Evolutionary conservation across 2,329 filamentous ascomycete species (phyloP), one percentile per base, ranked within the genome.

Genomic region (Claviceps maximensis): DNA sequence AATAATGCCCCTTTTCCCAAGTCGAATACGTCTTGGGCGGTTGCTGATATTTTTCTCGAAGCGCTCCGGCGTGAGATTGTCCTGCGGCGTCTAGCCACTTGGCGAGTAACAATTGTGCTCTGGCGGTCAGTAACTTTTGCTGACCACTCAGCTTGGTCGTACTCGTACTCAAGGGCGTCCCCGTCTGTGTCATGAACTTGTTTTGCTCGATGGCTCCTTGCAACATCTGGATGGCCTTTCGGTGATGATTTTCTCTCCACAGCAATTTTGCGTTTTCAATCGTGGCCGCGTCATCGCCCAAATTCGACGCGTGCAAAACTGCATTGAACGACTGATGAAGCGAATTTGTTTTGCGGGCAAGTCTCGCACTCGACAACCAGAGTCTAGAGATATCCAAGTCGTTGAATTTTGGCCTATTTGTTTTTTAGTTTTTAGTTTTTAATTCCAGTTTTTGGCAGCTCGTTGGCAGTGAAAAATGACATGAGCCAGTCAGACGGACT

Each of bases 1-100:
- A 95, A 66, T 97, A 98, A 65, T 97, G 91, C 0, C 89, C 90
- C 68, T 96, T 97, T 65, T 98, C 93, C 90, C 91, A 98, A 50
- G 81, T 81, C 5, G 74, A 71, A 60, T 75, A 73, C 1, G 80
- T 82, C 63, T 79, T 83, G n/a, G 86, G 80, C 1, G 90, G 90
- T 58, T 86, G 80, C 57, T 89, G 84, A 61, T 96, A 98, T 63
- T 88, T 87, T 52, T 83, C 78, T 47, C 88, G 82, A 57, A 97
- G 78, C 4, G 87, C 82, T 46, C 82, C 78, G 4, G 88, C 87
- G 62, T 95, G 87, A 1, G 89, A 95, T 66, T 97, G 91, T 5
- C 93, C 93, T n/a, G 91, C 87, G 53, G 79, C 84, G 63, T 97
- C 94, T 29, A 96, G 83, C 94, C 94, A 99, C 66, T 96, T 97